Evolutionary conservation across 768 basidiomycete genomes (phyloP).

Genomic region (Podaxis sp.): DNA sequence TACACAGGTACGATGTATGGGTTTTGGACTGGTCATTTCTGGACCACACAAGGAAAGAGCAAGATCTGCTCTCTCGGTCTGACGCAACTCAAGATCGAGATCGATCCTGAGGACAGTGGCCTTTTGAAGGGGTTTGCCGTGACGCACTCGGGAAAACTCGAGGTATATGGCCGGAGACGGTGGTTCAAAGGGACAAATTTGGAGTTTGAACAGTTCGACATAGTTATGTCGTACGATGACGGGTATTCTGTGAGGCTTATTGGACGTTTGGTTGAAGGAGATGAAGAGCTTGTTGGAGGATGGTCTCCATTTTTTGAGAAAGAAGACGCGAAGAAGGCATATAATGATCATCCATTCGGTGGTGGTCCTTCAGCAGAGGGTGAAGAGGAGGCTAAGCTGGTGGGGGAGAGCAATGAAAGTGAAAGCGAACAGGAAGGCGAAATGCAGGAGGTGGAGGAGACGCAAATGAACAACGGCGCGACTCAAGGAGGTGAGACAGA

Average conservation of each 20-base stretch:
- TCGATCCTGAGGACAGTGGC: background rate
- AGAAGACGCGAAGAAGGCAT: background rate
- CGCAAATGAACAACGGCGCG: background rate
- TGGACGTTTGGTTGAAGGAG: background rate
- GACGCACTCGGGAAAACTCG: background rate
- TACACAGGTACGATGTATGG: background rate
- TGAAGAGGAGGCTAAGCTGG: background rate
- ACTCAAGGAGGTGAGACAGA: background rate
- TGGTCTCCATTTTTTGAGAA: background rate
- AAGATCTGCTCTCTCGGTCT: background rate
- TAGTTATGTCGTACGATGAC: slow-evolving; percentile 9
- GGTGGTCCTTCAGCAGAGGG: background rate
- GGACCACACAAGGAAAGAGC: background rate
- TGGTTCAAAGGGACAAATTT: background rate
- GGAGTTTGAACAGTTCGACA: background rate
- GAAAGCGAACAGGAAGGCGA: no score
- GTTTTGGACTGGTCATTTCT: slow-evolving; percentile 5
- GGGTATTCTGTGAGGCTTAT: slow-evolving; percentile 6
- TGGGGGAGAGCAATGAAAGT: background rate
- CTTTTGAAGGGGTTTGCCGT: background rate
- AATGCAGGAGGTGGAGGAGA: background rate
- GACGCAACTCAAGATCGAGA: background rate
- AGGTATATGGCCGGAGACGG: background rate
- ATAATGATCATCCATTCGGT: background rate
- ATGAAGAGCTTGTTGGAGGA: slow-evolving; percentile 1